Evolutionary conservation across 2,329 filamentous ascomycete species (phyloP), one percentile per base, ranked within the genome.

Genomic region (Metarhizium humberi): DNA sequence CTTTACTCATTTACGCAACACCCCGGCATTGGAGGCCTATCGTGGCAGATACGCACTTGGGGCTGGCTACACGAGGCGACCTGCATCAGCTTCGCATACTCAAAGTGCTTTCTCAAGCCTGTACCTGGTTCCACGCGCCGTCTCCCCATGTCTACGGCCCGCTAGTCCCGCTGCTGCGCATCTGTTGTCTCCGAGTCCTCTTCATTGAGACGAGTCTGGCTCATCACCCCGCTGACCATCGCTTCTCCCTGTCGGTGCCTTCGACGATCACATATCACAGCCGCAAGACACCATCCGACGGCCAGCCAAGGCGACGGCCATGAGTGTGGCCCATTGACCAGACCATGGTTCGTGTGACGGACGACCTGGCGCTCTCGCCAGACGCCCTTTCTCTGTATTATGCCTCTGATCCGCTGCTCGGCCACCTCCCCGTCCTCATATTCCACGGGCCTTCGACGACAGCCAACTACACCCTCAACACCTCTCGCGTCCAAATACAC

Each of bases 381-480:
- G 88, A 92, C 70, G 80, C 88, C 69, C 82, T 96, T 70, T 85
- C 83, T 67, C 88, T 96, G 66, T 97, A 95, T 78, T 87, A 95
- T 74, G 85, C 90, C 63, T 87, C 85, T 69, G 94, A 99, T 72
- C 84, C 90, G 58, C 77, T 92, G 61, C 85, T 95, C 55, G 86
- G 86, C 71, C 81, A 92, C 73, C 78, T 91, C 59, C 85, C 92
- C 52, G 78, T 97, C 63, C 79, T 97, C 62, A 80, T 96, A 70
- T 96, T 97, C 78, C 90, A 96, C 71, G 92, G 92, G 14, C 84
- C 91, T 16, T 92, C 92, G 50, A 91, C 92, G 34, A 95, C 90
- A 47, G 86, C 89, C 65, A 95, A 95, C 73, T 88, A 87, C 61
- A 90, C 85, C 51, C 84, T 86, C 66, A 95, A 90, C 73, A 92